Conservation (phyloP, 495 filamentous ascomycete genomes). For the Glarea lozoyensis region DNA sequence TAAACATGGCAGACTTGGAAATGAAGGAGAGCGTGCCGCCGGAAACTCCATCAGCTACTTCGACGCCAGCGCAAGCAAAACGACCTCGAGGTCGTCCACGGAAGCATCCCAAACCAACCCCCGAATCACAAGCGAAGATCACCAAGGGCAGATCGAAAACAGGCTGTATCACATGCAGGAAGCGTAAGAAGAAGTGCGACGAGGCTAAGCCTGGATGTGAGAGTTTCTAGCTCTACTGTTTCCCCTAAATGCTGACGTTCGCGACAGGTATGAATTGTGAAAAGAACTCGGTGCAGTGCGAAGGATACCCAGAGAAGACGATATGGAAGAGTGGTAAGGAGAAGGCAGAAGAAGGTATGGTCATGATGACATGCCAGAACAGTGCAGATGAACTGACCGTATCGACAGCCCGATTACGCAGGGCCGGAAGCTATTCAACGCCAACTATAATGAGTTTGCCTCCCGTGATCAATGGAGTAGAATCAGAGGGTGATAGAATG, state of each 20-base stretch:
- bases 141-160: slow-evolving; percentile 90
- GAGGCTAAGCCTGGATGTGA: slow-evolving; percentile 83
- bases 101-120: slow-evolving; percentile 62
- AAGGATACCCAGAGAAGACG: slow-evolving; percentile 85
- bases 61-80: slow-evolving; percentile 28
- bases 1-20: slow-evolving; percentile 15
- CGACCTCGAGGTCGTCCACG: slow-evolving; percentile 70
- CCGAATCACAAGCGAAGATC: slow-evolving; percentile 49
- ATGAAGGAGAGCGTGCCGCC: slow-evolving; percentile 5
- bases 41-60: slow-evolving; percentile 1
- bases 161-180: slow-evolving; percentile 85
- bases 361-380: slow-evolving; percentile 14
- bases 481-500: slow-evolving; percentile 73
- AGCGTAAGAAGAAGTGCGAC: slow-evolving; percentile 95
- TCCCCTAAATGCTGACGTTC: slow-evolving; percentile 1
- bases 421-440: slow-evolving; percentile 16
- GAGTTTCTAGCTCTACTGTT: slow-evolving; percentile 19
- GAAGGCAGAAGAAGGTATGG: slow-evolving; percentile 61
- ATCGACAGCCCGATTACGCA: slow-evolving; percentile 20
- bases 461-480: slow-evolving; percentile 74
- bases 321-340: slow-evolving; percentile 81
- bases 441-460: slow-evolving; percentile 55
- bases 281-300: slow-evolving; percentile 88
- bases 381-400: slow-evolving; percentile 24
- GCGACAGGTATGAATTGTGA: slow-evolving; percentile 73